A percentile compares a stretch with the other conserved stretches of the same genome.
Evolutionary conservation across 306 rosid genomes (phyloP).

Genomic region (Cicer yamashitae): DNA sequence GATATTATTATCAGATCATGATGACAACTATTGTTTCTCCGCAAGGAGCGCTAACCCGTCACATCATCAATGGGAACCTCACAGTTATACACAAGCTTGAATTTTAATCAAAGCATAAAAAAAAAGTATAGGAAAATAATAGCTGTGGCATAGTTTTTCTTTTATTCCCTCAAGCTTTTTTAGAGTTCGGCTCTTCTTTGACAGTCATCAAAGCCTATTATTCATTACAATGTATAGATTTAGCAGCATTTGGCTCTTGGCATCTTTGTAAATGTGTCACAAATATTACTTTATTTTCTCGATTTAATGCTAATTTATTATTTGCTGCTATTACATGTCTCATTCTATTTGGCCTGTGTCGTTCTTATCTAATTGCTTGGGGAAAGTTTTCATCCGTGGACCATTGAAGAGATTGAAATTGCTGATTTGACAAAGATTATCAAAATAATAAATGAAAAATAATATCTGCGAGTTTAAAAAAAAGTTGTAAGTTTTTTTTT

Average conservation of each 20-base stretch:
- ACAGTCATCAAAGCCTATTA: conserved; percentile 41
- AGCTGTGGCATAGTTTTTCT: conserved; percentile 33
- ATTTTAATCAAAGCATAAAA: conserved; percentile 44
- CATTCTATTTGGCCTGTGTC: not conserved
- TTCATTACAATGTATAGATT: conserved; percentile 54
- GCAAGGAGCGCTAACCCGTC: conserved; percentile 68
- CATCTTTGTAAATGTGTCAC: conserved; percentile 46
- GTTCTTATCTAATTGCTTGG: not conserved
- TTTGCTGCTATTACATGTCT: not conserved
- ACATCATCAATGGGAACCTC: conserved; percentile 57
- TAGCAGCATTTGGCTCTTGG: conserved; percentile 52
- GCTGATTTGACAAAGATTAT: too few relatives aligned
- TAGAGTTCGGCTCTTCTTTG: conserved; percentile 43
- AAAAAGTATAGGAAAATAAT: conserved; percentile 25
- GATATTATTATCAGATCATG: conserved; percentile 42
- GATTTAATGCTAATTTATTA: conserved; percentile 16
- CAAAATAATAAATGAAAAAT: too few relatives aligned
- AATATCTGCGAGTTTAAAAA: too few relatives aligned
- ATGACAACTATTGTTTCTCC: conserved; percentile 69
- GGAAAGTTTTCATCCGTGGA: not conserved
- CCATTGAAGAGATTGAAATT: not conserved
- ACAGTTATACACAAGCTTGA: conserved; percentile 60
- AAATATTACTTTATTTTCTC: conserved; percentile 36
- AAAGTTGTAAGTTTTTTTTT: too few relatives aligned
- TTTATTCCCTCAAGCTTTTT: conserved; percentile 1